A percentile compares a stretch with the other conserved stretches of the same genome.
These are phyloP conservation scores for Mesostigma viride DNA, from an alignment of 139 green algal genomes.

Conservation along the genomic window DNA sequence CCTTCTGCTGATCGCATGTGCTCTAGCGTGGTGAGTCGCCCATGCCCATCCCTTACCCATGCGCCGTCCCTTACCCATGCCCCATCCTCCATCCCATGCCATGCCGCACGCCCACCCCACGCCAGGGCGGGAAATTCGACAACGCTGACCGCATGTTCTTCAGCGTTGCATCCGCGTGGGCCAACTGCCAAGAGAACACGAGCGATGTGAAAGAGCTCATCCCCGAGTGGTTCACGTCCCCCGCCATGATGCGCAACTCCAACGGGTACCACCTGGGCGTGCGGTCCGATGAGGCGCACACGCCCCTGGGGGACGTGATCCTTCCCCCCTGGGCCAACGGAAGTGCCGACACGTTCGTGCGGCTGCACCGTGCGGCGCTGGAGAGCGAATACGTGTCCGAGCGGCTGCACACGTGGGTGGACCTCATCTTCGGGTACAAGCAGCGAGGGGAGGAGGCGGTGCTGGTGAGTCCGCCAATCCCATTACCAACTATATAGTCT, in stretches of 20 bases:
- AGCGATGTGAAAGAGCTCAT: slow-evolving; percentile 48
- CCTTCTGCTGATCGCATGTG: too few relatives aligned
- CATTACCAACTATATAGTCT: too few relatives aligned
- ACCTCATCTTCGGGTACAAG: slow-evolving; percentile 50
- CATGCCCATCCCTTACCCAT: too few relatives aligned
- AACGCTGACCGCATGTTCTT: slow-evolving; percentile 44
- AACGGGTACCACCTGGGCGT: slow-evolving; percentile 31
- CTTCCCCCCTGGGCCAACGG: slow-evolving; percentile 40
- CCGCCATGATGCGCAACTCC: slow-evolving; percentile 39
- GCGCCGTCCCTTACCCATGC: too few relatives aligned
- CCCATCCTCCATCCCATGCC: too few relatives aligned
- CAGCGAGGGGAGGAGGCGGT: slow-evolving; percentile 32
- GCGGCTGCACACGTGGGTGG: slow-evolving; percentile 47
- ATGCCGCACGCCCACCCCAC: too few relatives aligned
- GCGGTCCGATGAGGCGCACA: slow-evolving; percentile 11
- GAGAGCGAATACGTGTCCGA: slow-evolving; percentile 44
- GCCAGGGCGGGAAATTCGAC: slow-evolving; percentile 37
- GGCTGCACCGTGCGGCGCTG: slow-evolving; percentile 42
- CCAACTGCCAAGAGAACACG: slow-evolving; percentile 27
- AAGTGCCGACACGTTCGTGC: slow-evolving; percentile 39
- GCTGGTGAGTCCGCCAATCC: too few relatives aligned
- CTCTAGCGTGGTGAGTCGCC: too few relatives aligned
- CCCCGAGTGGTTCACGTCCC: slow-evolving; percentile 41
- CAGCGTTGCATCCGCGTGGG: slow-evolving; percentile 21
- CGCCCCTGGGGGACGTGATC: slow-evolving; percentile 25